phyloP scores from a whole-genome alignment of 1,284 basidiomycete genomes.

The Wallemia hederae region DNA sequence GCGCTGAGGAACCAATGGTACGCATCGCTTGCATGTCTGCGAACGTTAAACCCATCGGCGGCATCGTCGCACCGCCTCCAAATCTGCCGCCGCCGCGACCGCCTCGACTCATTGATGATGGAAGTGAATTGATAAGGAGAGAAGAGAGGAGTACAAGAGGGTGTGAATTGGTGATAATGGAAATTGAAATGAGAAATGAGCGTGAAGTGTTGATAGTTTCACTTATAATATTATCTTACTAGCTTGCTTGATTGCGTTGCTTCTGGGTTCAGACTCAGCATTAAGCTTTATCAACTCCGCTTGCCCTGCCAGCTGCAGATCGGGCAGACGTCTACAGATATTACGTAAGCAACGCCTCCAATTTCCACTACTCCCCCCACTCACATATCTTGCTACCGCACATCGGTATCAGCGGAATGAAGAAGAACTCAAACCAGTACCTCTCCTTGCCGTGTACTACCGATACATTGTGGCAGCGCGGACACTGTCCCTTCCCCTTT shows the following conservation, averaged over 20 bases:
- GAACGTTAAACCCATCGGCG: background rate
- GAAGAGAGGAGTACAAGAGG: background rate
- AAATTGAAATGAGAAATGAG: background rate
- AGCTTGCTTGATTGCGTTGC: too few relatives aligned
- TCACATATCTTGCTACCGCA: background rate
- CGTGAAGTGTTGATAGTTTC: too few relatives aligned
- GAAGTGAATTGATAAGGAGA: background rate
- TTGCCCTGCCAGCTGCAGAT: background rate
- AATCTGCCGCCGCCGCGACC: background rate
- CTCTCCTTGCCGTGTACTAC: background rate
- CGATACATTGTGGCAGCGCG: background rate
- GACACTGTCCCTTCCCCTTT: background rate
- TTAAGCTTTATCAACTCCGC: background rate
- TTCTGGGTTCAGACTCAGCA: too few relatives aligned
- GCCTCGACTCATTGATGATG: background rate
- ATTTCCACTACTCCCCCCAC: background rate
- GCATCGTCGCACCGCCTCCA: background rate
- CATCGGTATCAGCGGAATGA: background rate
- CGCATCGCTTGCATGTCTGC: background rate
- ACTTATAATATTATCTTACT: too few relatives aligned
- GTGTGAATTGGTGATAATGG: background rate
- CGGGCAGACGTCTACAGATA: background rate
- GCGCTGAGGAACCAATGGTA: background rate
- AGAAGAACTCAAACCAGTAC: background rate
- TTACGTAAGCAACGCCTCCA: too few relatives aligned